Evolutionary conservation across 2,329 filamentous ascomycete genomes (phyloP), one percentile per base, ranked within the genome.

Genomic region (Penicillium freii): DNA sequence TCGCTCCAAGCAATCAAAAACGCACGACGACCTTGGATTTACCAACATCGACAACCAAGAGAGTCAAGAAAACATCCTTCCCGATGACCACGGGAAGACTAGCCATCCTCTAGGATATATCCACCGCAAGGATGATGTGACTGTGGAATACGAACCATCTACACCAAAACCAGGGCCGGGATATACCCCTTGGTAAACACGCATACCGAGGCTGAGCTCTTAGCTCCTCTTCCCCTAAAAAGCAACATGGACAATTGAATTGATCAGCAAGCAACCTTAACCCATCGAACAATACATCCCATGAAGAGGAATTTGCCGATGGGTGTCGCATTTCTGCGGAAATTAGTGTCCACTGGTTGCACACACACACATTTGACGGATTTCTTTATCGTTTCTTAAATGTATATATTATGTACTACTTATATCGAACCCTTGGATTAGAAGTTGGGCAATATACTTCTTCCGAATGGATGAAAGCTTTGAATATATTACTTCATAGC

Each of bases 61-160:
- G 15, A 67, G 63, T 21, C 57, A 66, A 48, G 63, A 67, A 38
- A 66, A 51, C 44, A 67, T 68, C n/a, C 36, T 69, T 44, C 55
- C 50, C 19, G 27, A 62, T 25, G 48, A 27, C 7, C 5, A 29
- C 10, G 23, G 17, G 6, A 39, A 27, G 7, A 42, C n/a, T 25
- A 38, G 29, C 60, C 59, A 39, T 49, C 52, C 13, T 38, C 29
- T 54, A 27, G 43, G 42, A 1, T 43, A 13, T 44, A 66, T 66
- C 15, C 58, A 51, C 21, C 58, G 62, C 17, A 64, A 56, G 7
- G 60, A 66, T 45, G 58, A 64, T 23, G 52, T 66, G 25, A 54
- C 39, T 21, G 51, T 66, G 0, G 55, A 61, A 43, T 62, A 64
- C 21, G 36, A 54, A 33, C 19, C 51, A 36, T 31, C 51, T 15